Evolutionary conservation across 768 basidiomycete genomes (phyloP).

Genomic region (Suillus sp.): DNA sequence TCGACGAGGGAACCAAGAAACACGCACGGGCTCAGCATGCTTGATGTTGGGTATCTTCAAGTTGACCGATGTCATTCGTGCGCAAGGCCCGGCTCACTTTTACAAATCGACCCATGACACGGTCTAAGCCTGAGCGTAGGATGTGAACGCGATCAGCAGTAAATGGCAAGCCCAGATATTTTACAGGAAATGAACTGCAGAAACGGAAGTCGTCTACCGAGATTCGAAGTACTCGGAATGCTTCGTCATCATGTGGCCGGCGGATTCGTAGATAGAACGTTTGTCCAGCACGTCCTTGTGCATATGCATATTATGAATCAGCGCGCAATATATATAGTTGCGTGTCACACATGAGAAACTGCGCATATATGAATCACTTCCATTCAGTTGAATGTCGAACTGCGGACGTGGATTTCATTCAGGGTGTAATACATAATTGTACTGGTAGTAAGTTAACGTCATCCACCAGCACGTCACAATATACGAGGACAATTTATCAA

Average conservation of each 20-base stretch:
- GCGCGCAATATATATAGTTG: neutral
- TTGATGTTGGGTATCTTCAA: neutral
- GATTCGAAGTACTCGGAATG: neutral
- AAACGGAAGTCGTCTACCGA: neutral
- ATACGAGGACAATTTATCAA: neutral
- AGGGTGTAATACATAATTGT: neutral
- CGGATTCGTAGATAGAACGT: neutral
- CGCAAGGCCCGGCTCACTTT: neutral
- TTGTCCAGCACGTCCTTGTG: neutral
- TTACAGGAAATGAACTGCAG: neutral
- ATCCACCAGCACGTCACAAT: neutral
- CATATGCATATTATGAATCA: no score
- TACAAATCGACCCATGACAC: no score
- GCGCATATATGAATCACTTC: neutral
- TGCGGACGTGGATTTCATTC: neutral
- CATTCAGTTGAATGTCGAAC: neutral
- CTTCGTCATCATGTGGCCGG: neutral
- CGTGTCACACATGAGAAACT: neutral
- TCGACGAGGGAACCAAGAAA: neutral
- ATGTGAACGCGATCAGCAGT: no score
- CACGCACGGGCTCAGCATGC: neutral
- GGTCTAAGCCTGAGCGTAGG: neutral
- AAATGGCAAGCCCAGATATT: no score
- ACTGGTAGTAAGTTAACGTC: neutral
- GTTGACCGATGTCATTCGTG: neutral